Base-by-base conservation (phyloP, 1,284 basidiomycete species). In the Cutaneotrichosporon arboriforme region DNA sequence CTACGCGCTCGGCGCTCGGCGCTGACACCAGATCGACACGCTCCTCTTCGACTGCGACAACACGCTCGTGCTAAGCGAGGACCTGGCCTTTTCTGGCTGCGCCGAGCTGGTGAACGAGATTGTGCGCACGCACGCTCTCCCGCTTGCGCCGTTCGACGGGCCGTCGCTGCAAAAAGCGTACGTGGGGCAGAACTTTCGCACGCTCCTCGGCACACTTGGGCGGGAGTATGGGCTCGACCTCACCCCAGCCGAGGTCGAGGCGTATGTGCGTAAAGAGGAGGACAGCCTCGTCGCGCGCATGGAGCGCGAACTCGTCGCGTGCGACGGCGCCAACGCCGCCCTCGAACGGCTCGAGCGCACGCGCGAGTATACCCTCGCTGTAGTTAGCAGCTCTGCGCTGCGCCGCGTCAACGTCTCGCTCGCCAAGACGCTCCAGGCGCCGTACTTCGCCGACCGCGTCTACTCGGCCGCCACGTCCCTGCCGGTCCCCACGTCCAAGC, bases 21-120 rank as follows among this genome's bases (percentile, higher is more conserved):
- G 21, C 45, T 46, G 20, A 46, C 35, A n/a, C 7, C 48, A 49
- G 38, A 39, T 49, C 47, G 52, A 41, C 14, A 62, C 63, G 20
- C 48, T 65, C 49, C 58, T 65, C 33, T 58, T 65, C 44, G 64
- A 65, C 54, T 65, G 64, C 57, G 64, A 65, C 51, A 65, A 65
- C 54, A 65, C 64, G 21, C 59, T 65, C n/a, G 64, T 65, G 2
- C 53, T 60, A 2, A 62, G 60, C 8, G 64, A 65, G 35, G 52
- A 61, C 20, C 57, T 65, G 8, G 61, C 64, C 4, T 65, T 63
- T n/a, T 55, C 41, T 8, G 56, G 58, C 12, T 63, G 64, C 41
- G 60, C 64, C 10, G 56, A 59, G 12, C 55, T 65, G 8, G 51
- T 61, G 38, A 63, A 60, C 51, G 35, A 40, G 9, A 60, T 65